Base-by-base conservation (phyloP, 1,284 basidiomycete species). In the Puccinia brachypodii region DNA sequence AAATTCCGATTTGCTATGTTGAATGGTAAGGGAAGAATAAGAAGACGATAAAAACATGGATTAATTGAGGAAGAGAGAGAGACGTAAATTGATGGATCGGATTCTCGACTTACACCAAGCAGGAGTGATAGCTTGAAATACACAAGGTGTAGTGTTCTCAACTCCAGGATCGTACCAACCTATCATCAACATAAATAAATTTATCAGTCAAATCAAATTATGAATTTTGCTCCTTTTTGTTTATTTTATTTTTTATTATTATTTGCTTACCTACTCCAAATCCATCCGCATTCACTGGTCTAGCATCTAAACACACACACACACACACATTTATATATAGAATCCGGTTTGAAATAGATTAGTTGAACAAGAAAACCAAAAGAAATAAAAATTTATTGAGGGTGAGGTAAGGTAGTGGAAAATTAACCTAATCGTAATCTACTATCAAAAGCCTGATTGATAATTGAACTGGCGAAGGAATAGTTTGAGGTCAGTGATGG, bases 1-100 rank as follows among this genome's bases (percentile, higher is more conserved):
- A 98, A 89, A 86, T 98, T 98, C 47, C 92, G 90, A 85, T 97
- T 97, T 84, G 95, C 96, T 95, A 94, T 96, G 94, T 53, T n/a
- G 31, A 73, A 62, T 25, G 16, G 13, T 33, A 11, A 50, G 2
- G 47, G 6, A 31, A 7, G 38, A 11, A 66, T 78, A 50, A 66
- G 72, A 81, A 33, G 44, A 71, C 47, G 7, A 56, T 60, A 14
- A 16, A 22, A 31, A 22, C 28, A 11, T 47, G 33, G 3, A 42
- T 40, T 14, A 38, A 22, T 38, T n/a, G 16, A 25, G n/a, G 22
- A 22, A 22, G 14, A 6, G 28, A 16, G 47, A 56, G 9, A 28
- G 6, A 40, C 53, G 33, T n/a, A 1, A 4, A 7, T n/a, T 22
- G n/a, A 53, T 16, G 4, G 50, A 16, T 22, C 28, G 31, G 19